phyloP scores from a whole-genome alignment of 371 early-diverging fungal species.

The Mortierella sp. region DNA sequence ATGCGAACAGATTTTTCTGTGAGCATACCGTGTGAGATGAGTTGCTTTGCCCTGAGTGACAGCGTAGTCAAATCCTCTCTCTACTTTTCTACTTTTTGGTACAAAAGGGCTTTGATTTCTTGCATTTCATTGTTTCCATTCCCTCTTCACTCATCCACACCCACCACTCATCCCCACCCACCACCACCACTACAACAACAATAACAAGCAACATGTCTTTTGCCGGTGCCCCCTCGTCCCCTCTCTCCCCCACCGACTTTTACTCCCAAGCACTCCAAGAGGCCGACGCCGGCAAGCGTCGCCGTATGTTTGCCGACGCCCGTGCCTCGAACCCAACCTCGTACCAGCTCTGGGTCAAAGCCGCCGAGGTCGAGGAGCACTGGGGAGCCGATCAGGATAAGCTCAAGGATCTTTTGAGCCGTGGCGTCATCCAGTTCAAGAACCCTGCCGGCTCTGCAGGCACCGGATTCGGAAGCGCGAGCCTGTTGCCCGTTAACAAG shows the following conservation, averaged over 20 bases:
- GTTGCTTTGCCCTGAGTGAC: constrained; percentile 2
- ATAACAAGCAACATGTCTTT: constrained; percentile 29
- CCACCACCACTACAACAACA: background rate
- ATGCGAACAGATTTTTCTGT: background rate
- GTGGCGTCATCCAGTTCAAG: constrained; percentile 39
- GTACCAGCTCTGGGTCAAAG: constrained; percentile 41
- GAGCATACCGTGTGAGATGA: background rate
- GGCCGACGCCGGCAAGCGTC: constrained; percentile 37
- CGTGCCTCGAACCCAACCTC: constrained; percentile 27
- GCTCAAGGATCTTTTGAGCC: constrained; percentile 29
- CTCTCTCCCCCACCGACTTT: constrained; percentile 24
- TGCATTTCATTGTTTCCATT: background rate
- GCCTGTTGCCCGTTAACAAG: constrained; percentile 23
- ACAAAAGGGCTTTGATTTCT: background rate
- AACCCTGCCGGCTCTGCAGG: constrained; percentile 43
- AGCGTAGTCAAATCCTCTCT: background rate
- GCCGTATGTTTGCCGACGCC: constrained; percentile 31
- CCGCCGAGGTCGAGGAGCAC: constrained; percentile 42
- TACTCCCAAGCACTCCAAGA: constrained; percentile 26
- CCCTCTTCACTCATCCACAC: constrained; percentile 14
- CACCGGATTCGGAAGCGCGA: constrained; percentile 13
- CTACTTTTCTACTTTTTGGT: background rate
- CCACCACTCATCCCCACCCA: background rate
- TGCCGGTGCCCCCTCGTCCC: constrained; percentile 28
- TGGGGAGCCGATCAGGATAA: constrained; percentile 35